Evolutionary conservation across 2,329 filamentous ascomycete species (phyloP), one percentile per base, ranked within the genome.

Genomic region (Exophiala sideris): DNA sequence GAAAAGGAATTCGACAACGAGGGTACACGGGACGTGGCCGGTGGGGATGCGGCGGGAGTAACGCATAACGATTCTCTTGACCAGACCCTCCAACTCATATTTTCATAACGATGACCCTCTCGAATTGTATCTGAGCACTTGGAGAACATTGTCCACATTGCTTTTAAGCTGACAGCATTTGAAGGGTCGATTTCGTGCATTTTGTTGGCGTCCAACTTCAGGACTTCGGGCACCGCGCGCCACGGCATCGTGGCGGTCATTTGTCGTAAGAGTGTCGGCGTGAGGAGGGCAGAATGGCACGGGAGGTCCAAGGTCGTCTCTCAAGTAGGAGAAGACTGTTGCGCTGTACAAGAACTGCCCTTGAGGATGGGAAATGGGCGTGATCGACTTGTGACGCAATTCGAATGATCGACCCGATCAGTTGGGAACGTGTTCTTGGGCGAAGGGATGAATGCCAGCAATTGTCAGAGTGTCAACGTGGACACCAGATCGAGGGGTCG

Each of bases 131-230:
- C 89, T 68, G 91, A 90, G 73, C 92, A 96, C 74, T 91, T 89
- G 48, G 91, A 92, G 70, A 97, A 96, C 57, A 97, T 91, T 71
- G 90, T 92, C 91, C 91, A 96, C 83, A 97, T 95, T 77, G 89
- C 91, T 75, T 94, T 95, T 48, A 97, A 83, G 69, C 91, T 95
- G 74, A 95, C 89, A 24, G 89, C 86, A 71, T 95, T 95, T 63
- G 87, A 82, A 1, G 92, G 96, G 74, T 97, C 91, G 67, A 97
- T 90, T 71, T 95, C 90, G 78, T 94, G 89, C 71, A 99, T 91
- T 64, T 92, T 87, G 69, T 87, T 89, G 61, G 89, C 86, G 76
- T 96, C 91, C 71, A 97, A 88, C 59, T 90, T 91, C 68, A 97
- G 80, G 70, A 97, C 88, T 67, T 47, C 45, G 21, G 92, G 88